Evolutionary conservation across 352 stramenopile genomes (phyloP), one percentile per base, ranked within the genome.

Genomic region (Globisporangium acanthophoron): DNA sequence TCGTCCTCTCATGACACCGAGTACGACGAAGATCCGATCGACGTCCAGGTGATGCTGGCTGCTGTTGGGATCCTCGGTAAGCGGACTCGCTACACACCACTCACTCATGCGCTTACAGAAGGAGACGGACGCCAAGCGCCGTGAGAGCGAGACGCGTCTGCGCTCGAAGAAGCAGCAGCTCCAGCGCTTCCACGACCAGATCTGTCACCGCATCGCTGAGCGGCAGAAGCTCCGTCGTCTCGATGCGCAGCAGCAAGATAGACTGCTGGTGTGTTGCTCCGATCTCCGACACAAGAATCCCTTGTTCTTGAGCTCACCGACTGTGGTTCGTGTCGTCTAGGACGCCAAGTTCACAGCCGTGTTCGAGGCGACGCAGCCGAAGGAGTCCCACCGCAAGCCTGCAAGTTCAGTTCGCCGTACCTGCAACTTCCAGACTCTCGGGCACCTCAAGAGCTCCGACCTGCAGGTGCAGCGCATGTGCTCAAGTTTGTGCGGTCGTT

Each of bases 181-280:
- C 45, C 74, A 71, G 31, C 66, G 69, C 24, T 90, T 90, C 52
- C 78, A 84, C 47, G 71, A 76, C 15, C 76, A 86, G 52, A 80
- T 84, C 24, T 90, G 80, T 59, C 48, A 68, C 27, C 74, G 77
- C 5, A 78, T 90, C 33, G 79, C 68, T 24, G 76, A 73, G 15
- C 69, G 64, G 50, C 71, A 78, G 54, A 52, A 69, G 15, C 60
- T 79, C 61, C 66, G 81, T 41, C 75, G 67, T 3, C 52, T 70
- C 49, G 47, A 72, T 39, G 37, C 56, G 20, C 61, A 69, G 35
- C 56, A 56, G n/a, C 56, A 58, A 21, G 55, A 61, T 11, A 69
- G 75, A 56, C 45, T 57, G 15, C 58, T 80, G 46, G 71, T 80
- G 21, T 33, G 64, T 6, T 27, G 9, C 7, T 37, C 33, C 6